These are phyloP conservation scores for Xylariaceae sp. DNA, from an alignment of 2,329 filamentous ascomycete genomes.

Conservation along the genomic window DNA sequence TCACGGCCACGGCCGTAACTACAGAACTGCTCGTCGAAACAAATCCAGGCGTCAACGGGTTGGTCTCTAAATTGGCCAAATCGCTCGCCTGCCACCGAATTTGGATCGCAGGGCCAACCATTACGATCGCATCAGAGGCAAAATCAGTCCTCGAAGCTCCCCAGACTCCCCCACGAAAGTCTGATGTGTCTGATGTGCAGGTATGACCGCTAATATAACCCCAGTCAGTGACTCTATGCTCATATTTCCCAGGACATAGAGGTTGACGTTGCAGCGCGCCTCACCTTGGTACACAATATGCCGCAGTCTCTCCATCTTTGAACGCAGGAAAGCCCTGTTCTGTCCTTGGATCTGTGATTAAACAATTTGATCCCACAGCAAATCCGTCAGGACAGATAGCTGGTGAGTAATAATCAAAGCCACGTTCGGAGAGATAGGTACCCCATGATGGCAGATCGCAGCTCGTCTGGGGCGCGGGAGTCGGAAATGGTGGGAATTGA, in stretches of 20 bases:
- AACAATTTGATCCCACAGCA: conserved; percentile 20
- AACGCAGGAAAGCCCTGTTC: conserved; percentile 26
- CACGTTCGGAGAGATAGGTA: conserved; percentile 31
- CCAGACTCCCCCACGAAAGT: conserved; percentile 19
- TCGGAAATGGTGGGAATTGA: conserved; percentile 35
- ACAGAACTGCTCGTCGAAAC: conserved; percentile 2
- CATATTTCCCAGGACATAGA: not conserved
- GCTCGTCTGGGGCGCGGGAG: conserved; percentile 23
- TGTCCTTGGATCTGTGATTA: conserved; percentile 23
- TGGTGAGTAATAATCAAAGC: conserved; percentile 31
- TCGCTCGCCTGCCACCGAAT: conserved; percentile 25
- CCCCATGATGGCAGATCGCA: conserved; percentile 35
- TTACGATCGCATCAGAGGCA: conserved; percentile 13
- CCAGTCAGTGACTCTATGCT: conserved; percentile 1
- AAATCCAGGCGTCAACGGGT: conserved; percentile 22
- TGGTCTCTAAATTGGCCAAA: conserved; percentile 21
- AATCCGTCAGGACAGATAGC: conserved; percentile 24
- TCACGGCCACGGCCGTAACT: no score
- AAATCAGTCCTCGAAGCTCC: conserved; percentile 23
- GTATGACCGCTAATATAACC: conserved; percentile 29
- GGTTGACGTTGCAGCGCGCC: not conserved
- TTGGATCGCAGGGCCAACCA: conserved; percentile 22
- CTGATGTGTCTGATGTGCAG: conserved; percentile 37
- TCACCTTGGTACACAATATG: conserved; percentile 28
- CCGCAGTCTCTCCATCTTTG: conserved; percentile 21